Conservation (phyloP, 1,139 yeast species). For the Pichia sorboxylosa region DNA sequence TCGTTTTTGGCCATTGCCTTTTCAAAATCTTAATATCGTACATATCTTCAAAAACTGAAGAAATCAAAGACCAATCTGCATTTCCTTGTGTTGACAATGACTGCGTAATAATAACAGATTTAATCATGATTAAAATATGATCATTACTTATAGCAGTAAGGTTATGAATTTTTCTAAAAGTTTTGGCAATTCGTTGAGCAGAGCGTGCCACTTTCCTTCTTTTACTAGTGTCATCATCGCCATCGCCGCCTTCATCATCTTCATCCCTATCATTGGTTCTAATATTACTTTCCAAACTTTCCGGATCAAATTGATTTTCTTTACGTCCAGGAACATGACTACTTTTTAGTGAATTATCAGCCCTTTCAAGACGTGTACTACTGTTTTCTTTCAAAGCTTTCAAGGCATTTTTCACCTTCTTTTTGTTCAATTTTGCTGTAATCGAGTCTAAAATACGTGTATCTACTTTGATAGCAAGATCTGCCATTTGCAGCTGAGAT, state of each 20-base stretch:
- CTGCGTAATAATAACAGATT: slow-evolving; percentile 51
- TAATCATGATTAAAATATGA: slow-evolving; percentile 21
- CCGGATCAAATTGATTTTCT: background rate
- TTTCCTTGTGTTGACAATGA: slow-evolving; percentile 36
- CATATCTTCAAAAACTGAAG: slow-evolving; percentile 31
- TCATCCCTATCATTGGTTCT: slow-evolving; percentile 1
- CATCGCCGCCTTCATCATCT: slow-evolving; percentile 1
- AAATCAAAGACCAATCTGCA: slow-evolving; percentile 51
- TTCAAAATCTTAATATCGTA: slow-evolving; percentile 30
- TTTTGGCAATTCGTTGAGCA: slow-evolving; percentile 11
- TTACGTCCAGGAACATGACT: no score
- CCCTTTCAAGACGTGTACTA: no score
- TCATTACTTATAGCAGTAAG: slow-evolving; percentile 15
- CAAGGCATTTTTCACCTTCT: background rate
- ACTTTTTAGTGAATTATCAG: no score
- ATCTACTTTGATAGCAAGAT: no score
- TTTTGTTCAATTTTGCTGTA: no score
- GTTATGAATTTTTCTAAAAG: slow-evolving; percentile 20
- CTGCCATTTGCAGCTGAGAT: no score
- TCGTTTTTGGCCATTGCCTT: slow-evolving; percentile 51
- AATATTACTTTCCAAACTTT: background rate
- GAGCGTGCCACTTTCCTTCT: slow-evolving; percentile 10
- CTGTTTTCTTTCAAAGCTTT: background rate
- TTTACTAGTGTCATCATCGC: slow-evolving; percentile 10
- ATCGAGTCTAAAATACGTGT: no score